Conservation (phyloP, 306 rosid species). For the Trifolium pratense region DNA sequence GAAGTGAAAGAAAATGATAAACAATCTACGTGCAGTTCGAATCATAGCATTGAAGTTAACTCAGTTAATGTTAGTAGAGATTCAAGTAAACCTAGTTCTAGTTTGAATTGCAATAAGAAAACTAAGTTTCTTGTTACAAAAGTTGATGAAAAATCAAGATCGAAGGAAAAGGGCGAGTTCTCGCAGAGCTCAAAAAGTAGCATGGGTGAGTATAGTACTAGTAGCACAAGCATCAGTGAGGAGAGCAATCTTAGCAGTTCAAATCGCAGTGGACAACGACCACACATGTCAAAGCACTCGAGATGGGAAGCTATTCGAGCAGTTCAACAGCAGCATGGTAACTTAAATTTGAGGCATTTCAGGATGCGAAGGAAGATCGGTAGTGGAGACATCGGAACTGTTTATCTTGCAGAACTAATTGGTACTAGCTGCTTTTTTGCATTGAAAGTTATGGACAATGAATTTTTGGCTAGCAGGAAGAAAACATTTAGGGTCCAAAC, state of each 20-base stretch:
- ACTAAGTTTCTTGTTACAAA: conserved; percentile 57
- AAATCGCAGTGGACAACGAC: conserved; percentile 81
- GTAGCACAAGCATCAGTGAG: conserved; percentile 92
- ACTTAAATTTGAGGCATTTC: conserved; percentile 75
- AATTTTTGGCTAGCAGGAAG: conserved; percentile 77
- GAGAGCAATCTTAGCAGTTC: conserved; percentile 84
- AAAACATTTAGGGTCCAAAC: conserved; percentile 91
- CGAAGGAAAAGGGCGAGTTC: conserved; percentile 84
- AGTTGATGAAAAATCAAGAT: conserved; percentile 74
- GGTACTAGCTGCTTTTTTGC: conserved; percentile 83
- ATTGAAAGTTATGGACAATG: conserved; percentile 92
- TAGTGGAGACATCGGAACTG: conserved; percentile 97
- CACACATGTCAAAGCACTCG: conserved; percentile 96
- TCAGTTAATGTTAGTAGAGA: conserved; percentile 50
- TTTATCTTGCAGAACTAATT: conserved; percentile 88
- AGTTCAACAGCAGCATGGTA: conserved; percentile 75
- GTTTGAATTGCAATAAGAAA: conserved; percentile 60
- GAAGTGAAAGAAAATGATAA: conserved; percentile 56
- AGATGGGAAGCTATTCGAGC: conserved; percentile 90
- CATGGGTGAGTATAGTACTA: conserved; percentile 78
- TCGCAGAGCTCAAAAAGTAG: conserved; percentile 98
- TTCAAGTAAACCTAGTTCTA: conserved; percentile 55
- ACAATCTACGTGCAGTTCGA: conserved; percentile 58
- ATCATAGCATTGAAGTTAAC: conserved; percentile 61
- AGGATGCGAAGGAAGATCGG: conserved; percentile 83